These are phyloP conservation scores for Cyclotella atomus DNA, from an alignment of 108 stramenopile species.

Conservation along the genomic window DNA sequence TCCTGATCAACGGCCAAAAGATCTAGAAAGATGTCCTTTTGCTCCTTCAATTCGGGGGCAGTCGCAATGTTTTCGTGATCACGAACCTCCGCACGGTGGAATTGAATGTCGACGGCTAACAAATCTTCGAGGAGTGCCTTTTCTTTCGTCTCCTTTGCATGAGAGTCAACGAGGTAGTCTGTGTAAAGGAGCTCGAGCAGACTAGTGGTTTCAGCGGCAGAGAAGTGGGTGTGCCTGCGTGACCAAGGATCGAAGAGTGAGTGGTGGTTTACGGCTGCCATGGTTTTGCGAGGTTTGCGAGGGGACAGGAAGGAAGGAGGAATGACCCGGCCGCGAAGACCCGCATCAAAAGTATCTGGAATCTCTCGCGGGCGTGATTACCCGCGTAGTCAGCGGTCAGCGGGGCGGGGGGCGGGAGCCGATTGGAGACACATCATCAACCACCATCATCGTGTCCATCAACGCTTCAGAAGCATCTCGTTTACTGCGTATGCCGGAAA, in stretches of 20 bases:
- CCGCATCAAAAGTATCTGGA: too few species aligned
- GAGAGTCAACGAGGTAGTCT: slow-evolving; percentile 28
- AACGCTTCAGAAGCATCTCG: too few species aligned
- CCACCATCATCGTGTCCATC: too few species aligned
- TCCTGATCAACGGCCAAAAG: slow-evolving; percentile 32
- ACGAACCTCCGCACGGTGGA: slow-evolving; percentile 5
- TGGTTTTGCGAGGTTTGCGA: slow-evolving; percentile 12
- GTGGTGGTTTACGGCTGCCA: background rate
- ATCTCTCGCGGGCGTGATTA: too few species aligned
- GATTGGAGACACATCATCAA: too few species aligned
- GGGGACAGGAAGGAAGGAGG: background rate
- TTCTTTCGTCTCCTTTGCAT: slow-evolving; percentile 21
- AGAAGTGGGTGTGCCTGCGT: slow-evolving; percentile 19
- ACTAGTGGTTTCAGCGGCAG: slow-evolving; percentile 15
- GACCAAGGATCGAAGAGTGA: slow-evolving; percentile 35
- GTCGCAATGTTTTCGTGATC: slow-evolving; percentile 12
- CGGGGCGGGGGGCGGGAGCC: too few species aligned
- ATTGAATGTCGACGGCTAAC: slow-evolving; percentile 30
- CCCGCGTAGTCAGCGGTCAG: too few species aligned
- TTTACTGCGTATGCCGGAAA: too few species aligned
- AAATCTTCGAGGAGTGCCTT: slow-evolving; percentile 24
- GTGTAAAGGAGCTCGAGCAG: slow-evolving; percentile 41
- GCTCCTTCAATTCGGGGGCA: slow-evolving; percentile 24
- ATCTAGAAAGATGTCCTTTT: slow-evolving; percentile 32
- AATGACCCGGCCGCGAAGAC: too few species aligned